Evolutionary conservation across 179 eudicot species (phyloP).

Genomic region (Pouteria campechiana): DNA sequence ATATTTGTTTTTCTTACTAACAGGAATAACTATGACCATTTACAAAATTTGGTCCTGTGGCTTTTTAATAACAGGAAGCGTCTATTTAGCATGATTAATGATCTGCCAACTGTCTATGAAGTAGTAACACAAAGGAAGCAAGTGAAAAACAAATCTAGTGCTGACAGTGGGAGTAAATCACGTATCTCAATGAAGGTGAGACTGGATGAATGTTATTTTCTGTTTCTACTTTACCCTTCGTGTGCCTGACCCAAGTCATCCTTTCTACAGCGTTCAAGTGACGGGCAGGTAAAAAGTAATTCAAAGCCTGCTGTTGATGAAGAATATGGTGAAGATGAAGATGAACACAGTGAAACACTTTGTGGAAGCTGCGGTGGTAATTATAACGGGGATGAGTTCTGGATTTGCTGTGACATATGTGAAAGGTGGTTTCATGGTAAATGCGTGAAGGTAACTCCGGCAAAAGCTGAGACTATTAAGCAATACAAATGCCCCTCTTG

Average conservation of each 20-base stretch:
- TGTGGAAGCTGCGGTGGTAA: slow-evolving; percentile 78
- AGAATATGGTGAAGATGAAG: slow-evolving; percentile 62
- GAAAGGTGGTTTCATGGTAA: slow-evolving; percentile 85
- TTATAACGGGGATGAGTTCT: slow-evolving; percentile 69
- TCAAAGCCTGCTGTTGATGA: slow-evolving; percentile 39
- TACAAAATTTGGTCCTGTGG: too few relatives aligned
- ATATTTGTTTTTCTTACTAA: too few relatives aligned
- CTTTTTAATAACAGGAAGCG: slow-evolving; percentile 80
- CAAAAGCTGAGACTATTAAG: slow-evolving; percentile 70
- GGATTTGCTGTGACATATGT: slow-evolving; percentile 82
- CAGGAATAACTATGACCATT: too few relatives aligned
- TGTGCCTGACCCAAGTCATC: neutral
- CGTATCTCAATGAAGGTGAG: slow-evolving; percentile 58
- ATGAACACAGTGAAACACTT: slow-evolving; percentile 70
- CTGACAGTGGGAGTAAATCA: slow-evolving; percentile 71
- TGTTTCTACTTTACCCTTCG: neutral
- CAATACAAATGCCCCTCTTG: slow-evolving; percentile 87
- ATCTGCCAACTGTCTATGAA: slow-evolving; percentile 74
- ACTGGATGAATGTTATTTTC: neutral
- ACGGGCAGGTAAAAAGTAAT: slow-evolving; percentile 45
- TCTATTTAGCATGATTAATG: slow-evolving; percentile 68
- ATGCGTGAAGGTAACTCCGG: slow-evolving; percentile 79
- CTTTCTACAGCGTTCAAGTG: slow-evolving; percentile 54
- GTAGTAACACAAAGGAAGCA: slow-evolving; percentile 69
- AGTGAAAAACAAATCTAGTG: slow-evolving; percentile 59